A percentile compares a stretch with the other conserved stretches of the same genome.
These are phyloP conservation scores for Passalora sequoiae DNA, from an alignment of 2,329 filamentous ascomycete species.

Conservation along the genomic window DNA sequence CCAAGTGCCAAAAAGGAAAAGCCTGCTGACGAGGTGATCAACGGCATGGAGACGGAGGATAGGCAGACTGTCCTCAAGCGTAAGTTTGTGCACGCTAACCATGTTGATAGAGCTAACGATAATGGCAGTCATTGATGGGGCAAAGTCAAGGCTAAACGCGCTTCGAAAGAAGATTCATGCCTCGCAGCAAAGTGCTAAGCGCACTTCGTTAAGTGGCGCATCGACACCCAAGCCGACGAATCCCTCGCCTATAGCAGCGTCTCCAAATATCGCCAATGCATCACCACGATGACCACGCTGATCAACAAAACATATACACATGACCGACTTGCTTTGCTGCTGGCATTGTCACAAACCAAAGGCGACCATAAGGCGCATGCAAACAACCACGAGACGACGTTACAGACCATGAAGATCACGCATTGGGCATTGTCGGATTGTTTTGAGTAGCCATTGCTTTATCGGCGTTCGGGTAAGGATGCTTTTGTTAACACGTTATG, in stretches of 20 bases:
- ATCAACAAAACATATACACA: not conserved
- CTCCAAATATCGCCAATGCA: constrained; percentile 17
- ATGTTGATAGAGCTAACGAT: constrained; percentile 23
- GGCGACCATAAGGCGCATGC: too few species aligned
- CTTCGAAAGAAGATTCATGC: constrained; percentile 44
- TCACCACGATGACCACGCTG: constrained; percentile 19
- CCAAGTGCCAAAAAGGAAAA: constrained; percentile 44
- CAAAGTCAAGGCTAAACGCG: constrained; percentile 38
- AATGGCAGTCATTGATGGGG: constrained; percentile 44
- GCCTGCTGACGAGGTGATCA: constrained; percentile 45
- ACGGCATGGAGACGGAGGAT: constrained; percentile 62
- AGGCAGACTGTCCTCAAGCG: constrained; percentile 67
- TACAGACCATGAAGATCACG: constrained; percentile 1
- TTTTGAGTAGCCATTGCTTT: too few species aligned
- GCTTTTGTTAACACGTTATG: not conserved
- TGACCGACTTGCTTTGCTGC: too few species aligned
- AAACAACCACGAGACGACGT: too few species aligned
- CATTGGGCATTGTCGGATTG: not conserved
- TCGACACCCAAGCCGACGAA: constrained; percentile 19
- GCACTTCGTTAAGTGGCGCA: constrained; percentile 18
- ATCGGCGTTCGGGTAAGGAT: not conserved
- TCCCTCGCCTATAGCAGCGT: constrained; percentile 12
- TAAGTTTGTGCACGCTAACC: constrained; percentile 44
- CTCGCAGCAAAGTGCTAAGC: constrained; percentile 32
- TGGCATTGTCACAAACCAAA: too few species aligned